These are phyloP conservation scores for Bisporella sp. DNA, from an alignment of 2,329 filamentous ascomycete species.

Conservation along the genomic window DNA sequence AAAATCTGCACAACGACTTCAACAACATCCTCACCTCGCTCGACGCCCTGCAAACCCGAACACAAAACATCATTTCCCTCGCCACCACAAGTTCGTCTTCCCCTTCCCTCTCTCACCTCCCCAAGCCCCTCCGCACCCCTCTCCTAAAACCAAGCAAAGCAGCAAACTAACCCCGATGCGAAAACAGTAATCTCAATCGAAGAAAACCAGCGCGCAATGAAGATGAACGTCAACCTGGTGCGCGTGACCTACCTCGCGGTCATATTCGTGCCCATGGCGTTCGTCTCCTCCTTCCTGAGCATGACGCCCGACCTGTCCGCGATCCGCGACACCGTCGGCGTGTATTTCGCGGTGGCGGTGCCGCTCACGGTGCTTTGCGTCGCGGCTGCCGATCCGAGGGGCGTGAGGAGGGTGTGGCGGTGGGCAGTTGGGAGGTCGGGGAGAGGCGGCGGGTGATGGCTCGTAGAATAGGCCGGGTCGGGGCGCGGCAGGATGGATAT, in stretches of 20 bases:
- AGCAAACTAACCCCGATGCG: too few relatives aligned
- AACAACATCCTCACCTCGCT: constrained; percentile 2
- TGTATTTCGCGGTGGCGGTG: constrained; percentile 16
- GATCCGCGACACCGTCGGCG: constrained; percentile 6
- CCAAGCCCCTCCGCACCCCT: not conserved
- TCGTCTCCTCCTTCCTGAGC: constrained; percentile 22
- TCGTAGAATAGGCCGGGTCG: too few relatives aligned
- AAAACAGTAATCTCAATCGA: not conserved
- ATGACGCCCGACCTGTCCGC: constrained; percentile 18
- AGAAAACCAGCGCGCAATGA: constrained; percentile 19
- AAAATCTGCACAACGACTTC: constrained; percentile 2
- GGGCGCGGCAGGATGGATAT: too few relatives aligned
- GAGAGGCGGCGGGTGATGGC: too few relatives aligned
- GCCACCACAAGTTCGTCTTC: constrained; percentile 1
- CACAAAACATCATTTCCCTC: constrained; percentile 5
- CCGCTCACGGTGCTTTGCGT: constrained; percentile 7
- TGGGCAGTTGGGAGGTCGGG: too few relatives aligned
- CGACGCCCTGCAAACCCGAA: constrained; percentile 3
- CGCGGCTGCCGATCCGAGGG: not conserved
- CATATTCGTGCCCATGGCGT: constrained; percentile 25
- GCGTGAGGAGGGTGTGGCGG: not conserved
- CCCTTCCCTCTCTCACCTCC: not conserved
- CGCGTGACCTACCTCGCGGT: constrained; percentile 27
- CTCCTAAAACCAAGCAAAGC: not conserved
- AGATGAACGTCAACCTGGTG: constrained; percentile 23